phyloP scores from a whole-genome alignment of 2,329 filamentous ascomycete species.

The Claviceps pazoutovae region DNA sequence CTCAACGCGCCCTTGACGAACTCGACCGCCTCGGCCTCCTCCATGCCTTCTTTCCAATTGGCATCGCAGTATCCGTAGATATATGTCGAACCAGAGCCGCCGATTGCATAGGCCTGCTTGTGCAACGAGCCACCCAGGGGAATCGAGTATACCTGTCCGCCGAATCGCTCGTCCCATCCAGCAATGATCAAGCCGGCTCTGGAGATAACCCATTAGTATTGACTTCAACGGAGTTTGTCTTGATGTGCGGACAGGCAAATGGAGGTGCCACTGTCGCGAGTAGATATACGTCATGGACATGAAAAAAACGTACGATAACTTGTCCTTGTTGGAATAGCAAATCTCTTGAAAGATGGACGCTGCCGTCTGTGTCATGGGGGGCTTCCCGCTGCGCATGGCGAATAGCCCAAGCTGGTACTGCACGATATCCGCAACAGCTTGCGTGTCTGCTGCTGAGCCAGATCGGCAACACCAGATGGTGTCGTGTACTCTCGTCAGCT shows the following conservation, averaged over 20 bases:
- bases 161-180: conserved; percentile 91
- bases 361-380: conserved; percentile 86
- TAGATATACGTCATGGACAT: not conserved
- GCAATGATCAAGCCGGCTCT: conserved; percentile 96
- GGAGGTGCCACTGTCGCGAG: not conserved
- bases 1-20: conserved; percentile 86
- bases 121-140: conserved; percentile 91
- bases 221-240: not conserved
- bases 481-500: conserved; percentile 95
- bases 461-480: conserved; percentile 99
- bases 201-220: not conserved
- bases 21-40: conserved; percentile 72
- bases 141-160: conserved; percentile 95
- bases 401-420: conserved; percentile 93
- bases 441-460: conserved; percentile 91
- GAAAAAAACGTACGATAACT: conserved; percentile 52
- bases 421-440: conserved; percentile 95
- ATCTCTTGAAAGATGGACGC: conserved; percentile 95
- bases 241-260: not conserved
- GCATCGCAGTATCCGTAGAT: conserved; percentile 98
- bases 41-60: conserved; percentile 92
- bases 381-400: conserved; percentile 75
- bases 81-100: conserved; percentile 93
- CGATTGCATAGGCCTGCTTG: conserved; percentile 93
- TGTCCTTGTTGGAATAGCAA: conserved; percentile 95